Conservation (phyloP, 495 filamentous ascomycete species). For the Neurospora sp. region DNA sequence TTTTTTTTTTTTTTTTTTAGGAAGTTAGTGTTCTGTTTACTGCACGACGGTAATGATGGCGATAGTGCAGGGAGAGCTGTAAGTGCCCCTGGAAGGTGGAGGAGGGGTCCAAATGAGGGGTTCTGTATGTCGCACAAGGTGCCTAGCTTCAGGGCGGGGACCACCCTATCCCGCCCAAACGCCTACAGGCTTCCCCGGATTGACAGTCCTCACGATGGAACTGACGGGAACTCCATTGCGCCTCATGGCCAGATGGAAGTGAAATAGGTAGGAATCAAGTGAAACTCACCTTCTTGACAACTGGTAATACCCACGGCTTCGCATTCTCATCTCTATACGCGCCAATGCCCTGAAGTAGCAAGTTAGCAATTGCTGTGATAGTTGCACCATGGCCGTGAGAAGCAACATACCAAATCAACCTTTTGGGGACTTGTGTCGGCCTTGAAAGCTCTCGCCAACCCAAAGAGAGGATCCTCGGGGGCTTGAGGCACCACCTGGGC, state of each 20-base stretch:
- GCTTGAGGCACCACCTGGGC: conserved; percentile 75
- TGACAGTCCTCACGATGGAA: background rate
- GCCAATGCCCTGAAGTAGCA: conserved; percentile 58
- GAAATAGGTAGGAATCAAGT: background rate
- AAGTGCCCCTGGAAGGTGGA: background rate
- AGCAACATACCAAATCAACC: conserved; percentile 58
- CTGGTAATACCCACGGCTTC: conserved; percentile 96
- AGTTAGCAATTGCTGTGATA: conserved; percentile 1
- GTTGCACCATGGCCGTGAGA: background rate
- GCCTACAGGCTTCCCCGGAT: background rate
- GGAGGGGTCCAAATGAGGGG: background rate
- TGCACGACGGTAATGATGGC: background rate
- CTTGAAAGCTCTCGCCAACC: conserved; percentile 78
- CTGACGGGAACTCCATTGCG: background rate
- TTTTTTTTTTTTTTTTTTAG: background rate
- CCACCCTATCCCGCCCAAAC: conserved; percentile 8
- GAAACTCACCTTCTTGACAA: conserved; percentile 77
- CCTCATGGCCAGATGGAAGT: background rate
- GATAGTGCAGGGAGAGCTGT: conserved; percentile 6
- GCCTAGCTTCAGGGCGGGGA: conserved; percentile 20
- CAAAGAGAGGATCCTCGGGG: conserved; percentile 92
- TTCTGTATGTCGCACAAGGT: conserved; percentile 1
- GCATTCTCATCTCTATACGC: conserved; percentile 92
- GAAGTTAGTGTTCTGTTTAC: conserved; percentile 12
- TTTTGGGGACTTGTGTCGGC: conserved; percentile 79